Conservation (phyloP, 371 early-diverging fungal species). For the Syncephalastrum monosporum region DNA sequence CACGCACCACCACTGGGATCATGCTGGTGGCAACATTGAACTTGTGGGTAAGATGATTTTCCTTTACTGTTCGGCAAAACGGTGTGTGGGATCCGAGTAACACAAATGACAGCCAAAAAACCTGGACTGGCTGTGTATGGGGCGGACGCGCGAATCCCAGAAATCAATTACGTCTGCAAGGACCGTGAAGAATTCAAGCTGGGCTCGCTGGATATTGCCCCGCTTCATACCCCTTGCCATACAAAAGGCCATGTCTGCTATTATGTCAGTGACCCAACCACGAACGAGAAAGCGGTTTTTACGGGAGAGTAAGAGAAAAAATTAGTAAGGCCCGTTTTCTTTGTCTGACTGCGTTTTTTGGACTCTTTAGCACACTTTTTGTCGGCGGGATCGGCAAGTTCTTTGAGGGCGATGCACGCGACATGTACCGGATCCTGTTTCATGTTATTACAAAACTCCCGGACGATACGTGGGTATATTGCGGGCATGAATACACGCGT, state of each 20-base stretch:
- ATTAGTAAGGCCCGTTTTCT: not conserved
- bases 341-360: not conserved
- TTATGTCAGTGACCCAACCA: slow-evolving; percentile 65
- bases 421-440: slow-evolving; percentile 83
- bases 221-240: slow-evolving; percentile 84
- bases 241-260: slow-evolving; percentile 88
- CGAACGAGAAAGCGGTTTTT: slow-evolving; percentile 45
- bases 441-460: slow-evolving; percentile 76
- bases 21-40: slow-evolving; percentile 75
- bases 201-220: slow-evolving; percentile 65
- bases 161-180: slow-evolving; percentile 71
- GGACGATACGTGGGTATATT: slow-evolving; percentile 85
- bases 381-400: slow-evolving; percentile 85
- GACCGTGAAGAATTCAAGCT: slow-evolving; percentile 78
- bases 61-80: slow-evolving; percentile 13
- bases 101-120: slow-evolving; percentile 38
- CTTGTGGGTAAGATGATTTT: slow-evolving; percentile 38
- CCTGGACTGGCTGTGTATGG: slow-evolving; percentile 83
- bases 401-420: slow-evolving; percentile 89
- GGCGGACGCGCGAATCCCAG: slow-evolving; percentile 85
- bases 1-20: slow-evolving; percentile 84
- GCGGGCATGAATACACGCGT: slow-evolving; percentile 78
- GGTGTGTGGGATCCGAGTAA: slow-evolving; percentile 21
- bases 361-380: slow-evolving; percentile 32
- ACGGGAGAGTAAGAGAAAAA: slow-evolving; percentile 40